Evolutionary conservation across 306 rosid genomes (phyloP), one percentile per base, ranked within the genome.

Genomic region (Fragaria ananassa): DNA sequence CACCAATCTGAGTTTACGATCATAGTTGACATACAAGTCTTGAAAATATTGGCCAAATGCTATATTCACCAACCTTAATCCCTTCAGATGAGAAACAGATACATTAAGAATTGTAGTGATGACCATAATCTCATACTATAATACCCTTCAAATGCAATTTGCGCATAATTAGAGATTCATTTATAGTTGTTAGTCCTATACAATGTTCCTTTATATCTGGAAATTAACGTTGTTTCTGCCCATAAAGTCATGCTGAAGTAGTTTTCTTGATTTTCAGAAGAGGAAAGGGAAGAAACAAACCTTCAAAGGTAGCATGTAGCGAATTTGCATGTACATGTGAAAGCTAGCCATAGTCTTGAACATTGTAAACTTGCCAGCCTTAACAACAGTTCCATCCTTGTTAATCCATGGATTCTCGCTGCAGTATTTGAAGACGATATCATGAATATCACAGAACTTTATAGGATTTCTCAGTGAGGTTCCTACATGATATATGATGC

Each of bases 401-500:
- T 68, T 23, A 4, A 7, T 51, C 49, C 10, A 45, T 0, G 88
- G 88, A 0, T 3, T 53, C 60, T 79, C 70, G 0, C 5, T 75
- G 70, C 84, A 86, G 74, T 79, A 81, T 3, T 4, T 23, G 49
- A 37, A 49, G 4, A 8, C 0, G 3, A 79, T 39, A 29, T 72
- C 12, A 11, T 0, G 6, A 31, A 81, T 5, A 27, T 61, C 27
- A 11, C 72, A 66, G 8, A 46, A 45, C 8, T 7, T 78, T 10
- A 88, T 29, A 14, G 89, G 84, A 64, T 85, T 88, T 74, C 80
- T 74, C 8, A 44, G 47, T 0, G 91, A 88, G 7, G 87, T 81
- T 8, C 86, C 70, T 31, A 88, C 23, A 46, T 88, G 89, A 74
- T 78, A 83, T 72, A 74, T 82, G 61, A 54, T 78, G 10, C 73